Base-by-base conservation (phyloP, 1,284 basidiomycete species). In the Dichomitus squalens region DNA sequence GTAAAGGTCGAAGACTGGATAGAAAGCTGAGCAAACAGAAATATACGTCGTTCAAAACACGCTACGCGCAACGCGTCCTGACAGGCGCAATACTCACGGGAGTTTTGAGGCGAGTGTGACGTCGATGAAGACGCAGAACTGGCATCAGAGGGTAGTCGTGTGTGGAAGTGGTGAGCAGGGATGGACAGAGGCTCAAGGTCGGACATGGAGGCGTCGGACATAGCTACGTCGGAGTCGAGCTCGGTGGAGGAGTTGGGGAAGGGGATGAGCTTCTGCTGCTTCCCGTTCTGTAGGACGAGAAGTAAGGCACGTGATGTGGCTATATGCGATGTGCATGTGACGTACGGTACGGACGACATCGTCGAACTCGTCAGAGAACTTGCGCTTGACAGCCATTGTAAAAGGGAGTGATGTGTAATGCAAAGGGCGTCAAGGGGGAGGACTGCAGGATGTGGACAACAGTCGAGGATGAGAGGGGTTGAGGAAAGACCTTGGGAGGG, bases 241-340 rank as follows among this genome's bases (percentile, higher is more conserved):
- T 83, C 78, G 7, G 58, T 79, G 64, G 58, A 79, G 64, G 83
- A 79, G 35, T 55, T 53, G 50, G 89, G 88, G 72, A 90, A 90
- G 43, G 87, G 85, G 58, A 90, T 75, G 59, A 88, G 79, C 75
- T 87, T 90, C 40, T 87, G 63, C 70, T 90, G 87, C 72, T 92
- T 91, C 40, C 77, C 73, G 64, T 79, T 77, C 82, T 86, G 68
- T 35, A 49, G 12, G 53, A 33, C 29, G 57, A 50, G 53, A 31
- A 43, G 59, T 63, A 49, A 66, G 59, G 56, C 66, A 61, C 66
- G 60, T 68, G 59, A 64, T 58, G 57, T 53, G 66, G 51, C 40
- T 49, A 4, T 55, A 44, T 55, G 44, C 54, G 61, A 12, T 16
- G 41, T 29, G 52, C 12, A 4, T 50, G 40, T 77, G 29, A 72